Percentiles rank a stretch among this genome's conserved stretches.
Evolutionary conservation across 179 eudicot species (phyloP).

Genomic region (Pouteria campechiana): DNA sequence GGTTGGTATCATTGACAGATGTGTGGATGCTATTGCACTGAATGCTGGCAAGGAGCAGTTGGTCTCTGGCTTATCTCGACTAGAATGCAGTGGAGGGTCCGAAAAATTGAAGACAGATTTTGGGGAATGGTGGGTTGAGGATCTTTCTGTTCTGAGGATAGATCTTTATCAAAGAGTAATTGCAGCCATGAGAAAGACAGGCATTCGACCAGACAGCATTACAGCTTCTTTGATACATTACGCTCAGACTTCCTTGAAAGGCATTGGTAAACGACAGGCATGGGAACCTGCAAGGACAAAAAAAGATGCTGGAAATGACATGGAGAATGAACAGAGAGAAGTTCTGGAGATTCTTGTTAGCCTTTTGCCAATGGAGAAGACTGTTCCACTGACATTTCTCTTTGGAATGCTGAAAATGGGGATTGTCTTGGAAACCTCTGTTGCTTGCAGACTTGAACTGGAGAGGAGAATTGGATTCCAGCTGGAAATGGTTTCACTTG

Average conservation of each 20-base stretch:
- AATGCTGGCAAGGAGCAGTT: slow-evolving; percentile 52
- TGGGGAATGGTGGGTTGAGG: slow-evolving; percentile 71
- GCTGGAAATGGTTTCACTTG: slow-evolving; percentile 45
- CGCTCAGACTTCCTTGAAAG: slow-evolving; percentile 44
- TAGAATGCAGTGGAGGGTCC: slow-evolving; percentile 21
- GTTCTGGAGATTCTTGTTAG: slow-evolving; percentile 47
- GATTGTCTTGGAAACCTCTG: slow-evolving; percentile 29
- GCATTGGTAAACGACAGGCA: slow-evolving; percentile 48
- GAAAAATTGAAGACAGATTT: slow-evolving; percentile 21
- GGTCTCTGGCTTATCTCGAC: slow-evolving; percentile 32
- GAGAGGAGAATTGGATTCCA: slow-evolving; percentile 48
- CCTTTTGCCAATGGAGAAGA: slow-evolving; percentile 48
- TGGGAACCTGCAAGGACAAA: slow-evolving; percentile 49
- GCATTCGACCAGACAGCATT: slow-evolving; percentile 36
- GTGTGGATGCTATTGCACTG: slow-evolving; percentile 34
- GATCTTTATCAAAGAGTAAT: slow-evolving; percentile 39
- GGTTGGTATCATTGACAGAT: slow-evolving; percentile 28
- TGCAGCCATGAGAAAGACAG: slow-evolving; percentile 32
- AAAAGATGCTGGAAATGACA: slow-evolving; percentile 11
- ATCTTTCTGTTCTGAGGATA: slow-evolving; percentile 43
- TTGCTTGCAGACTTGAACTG: slow-evolving; percentile 42
- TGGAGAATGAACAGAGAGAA: slow-evolving; percentile 32
- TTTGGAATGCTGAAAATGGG: slow-evolving; percentile 52
- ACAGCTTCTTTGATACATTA: slow-evolving; percentile 54
- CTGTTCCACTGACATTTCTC: slow-evolving; percentile 45